A percentile compares a stretch with the other conserved stretches of the same genome.
phyloP scores from a whole-genome alignment of 1,139 yeast genomes.

The Lodderomyces metapsilosis region DNA sequence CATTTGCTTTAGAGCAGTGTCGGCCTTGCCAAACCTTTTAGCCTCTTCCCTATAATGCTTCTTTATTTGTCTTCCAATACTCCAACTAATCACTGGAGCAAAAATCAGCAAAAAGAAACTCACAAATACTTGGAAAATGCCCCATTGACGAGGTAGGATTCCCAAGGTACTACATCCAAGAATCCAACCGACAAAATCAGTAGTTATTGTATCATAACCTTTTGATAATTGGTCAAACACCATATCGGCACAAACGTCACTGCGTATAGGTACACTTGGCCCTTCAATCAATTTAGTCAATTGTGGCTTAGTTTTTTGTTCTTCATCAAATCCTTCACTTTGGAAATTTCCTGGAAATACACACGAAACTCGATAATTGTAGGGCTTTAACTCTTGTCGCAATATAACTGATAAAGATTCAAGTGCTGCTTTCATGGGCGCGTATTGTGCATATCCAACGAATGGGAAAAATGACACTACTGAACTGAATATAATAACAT shows the following conservation, averaged over 20 bases:
- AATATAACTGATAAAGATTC: conserved; percentile 70
- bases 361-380: conserved; percentile 57
- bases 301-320: conserved; percentile 80
- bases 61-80: conserved; percentile 55
- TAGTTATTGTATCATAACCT: conserved; percentile 75
- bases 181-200: conserved; percentile 86
- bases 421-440: conserved; percentile 84
- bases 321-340: conserved; percentile 84
- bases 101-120: conserved; percentile 55
- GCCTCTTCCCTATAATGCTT: conserved; percentile 11
- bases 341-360: conserved; percentile 87
- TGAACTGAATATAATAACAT: conserved; percentile 76
- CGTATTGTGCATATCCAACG: conserved; percentile 88
- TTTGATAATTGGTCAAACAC: conserved; percentile 54
- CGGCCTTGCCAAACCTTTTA: no score
- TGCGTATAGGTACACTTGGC: conserved; percentile 66
- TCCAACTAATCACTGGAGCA: conserved; percentile 60
- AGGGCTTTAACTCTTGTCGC: conserved; percentile 77
- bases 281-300: conserved; percentile 87
- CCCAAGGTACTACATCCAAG: conserved; percentile 71
- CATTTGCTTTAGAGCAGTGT: no score
- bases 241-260: conserved; percentile 63
- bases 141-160: conserved; percentile 61
- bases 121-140: conserved; percentile 50
- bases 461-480: conserved; percentile 82